These are phyloP conservation scores for Pythium rishiriense DNA, from an alignment of 352 stramenopile species.

Conservation along the genomic window DNA sequence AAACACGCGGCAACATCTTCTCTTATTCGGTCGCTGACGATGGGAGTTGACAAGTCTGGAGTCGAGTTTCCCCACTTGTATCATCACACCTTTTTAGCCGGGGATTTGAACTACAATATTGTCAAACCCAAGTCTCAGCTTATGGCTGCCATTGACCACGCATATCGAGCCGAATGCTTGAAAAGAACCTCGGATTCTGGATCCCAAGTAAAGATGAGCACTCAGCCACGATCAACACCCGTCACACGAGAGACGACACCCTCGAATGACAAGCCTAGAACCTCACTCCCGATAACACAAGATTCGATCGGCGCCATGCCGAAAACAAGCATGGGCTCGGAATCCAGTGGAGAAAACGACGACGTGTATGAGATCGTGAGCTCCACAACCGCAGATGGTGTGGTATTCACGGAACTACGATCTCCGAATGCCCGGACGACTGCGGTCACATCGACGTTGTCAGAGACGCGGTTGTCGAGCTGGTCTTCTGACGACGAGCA, in stretches of 20 bases:
- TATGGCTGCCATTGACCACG: conserved; percentile 54
- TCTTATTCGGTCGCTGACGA: conserved; percentile 77
- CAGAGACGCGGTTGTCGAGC: not conserved
- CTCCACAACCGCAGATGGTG: conserved; percentile 44
- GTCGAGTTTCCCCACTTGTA: conserved; percentile 85
- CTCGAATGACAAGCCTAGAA: not conserved
- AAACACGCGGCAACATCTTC: conserved; percentile 61
- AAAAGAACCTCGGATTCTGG: conserved; percentile 52
- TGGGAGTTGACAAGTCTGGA: conserved; percentile 66
- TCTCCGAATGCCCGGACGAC: conserved; percentile 28
- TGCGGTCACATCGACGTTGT: not conserved
- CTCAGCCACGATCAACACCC: not conserved
- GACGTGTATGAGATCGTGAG: conserved; percentile 52
- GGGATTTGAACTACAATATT: conserved; percentile 81
- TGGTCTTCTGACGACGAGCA: not conserved
- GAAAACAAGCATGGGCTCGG: conserved; percentile 4
- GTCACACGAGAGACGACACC: not conserved
- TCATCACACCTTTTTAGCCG: conserved; percentile 78
- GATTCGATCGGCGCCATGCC: not conserved
- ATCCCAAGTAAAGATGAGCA: conserved; percentile 48
- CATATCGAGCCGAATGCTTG: conserved; percentile 69
- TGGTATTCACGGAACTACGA: conserved; percentile 64
- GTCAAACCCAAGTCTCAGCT: conserved; percentile 42
- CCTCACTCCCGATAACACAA: too few species aligned
- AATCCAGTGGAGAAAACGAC: conserved; percentile 29